A percentile compares a stretch with the other conserved stretches of the same genome.
Conservation (phyloP, 129 eudicot species). For the Escallonia herrerae region DNA sequence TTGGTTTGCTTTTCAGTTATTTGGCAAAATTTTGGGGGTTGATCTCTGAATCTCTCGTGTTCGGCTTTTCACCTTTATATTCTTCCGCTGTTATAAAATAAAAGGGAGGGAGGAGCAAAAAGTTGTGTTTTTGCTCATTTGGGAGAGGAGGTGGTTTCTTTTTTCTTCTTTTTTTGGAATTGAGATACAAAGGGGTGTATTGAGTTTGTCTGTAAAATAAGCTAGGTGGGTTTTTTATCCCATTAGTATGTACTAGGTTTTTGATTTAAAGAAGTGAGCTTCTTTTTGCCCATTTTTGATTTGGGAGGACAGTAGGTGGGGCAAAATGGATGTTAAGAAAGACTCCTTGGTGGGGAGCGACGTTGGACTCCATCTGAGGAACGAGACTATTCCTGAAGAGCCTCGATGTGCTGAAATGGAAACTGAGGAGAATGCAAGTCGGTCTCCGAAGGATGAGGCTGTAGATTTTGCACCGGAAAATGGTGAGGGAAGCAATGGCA, state of each 20-base stretch:
- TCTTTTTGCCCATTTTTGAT: background rate
- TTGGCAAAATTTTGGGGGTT: background rate
- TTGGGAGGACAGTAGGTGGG: background rate
- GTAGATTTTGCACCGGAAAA: conserved; percentile 23
- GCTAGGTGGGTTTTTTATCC: background rate
- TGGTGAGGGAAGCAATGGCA: conserved; percentile 52
- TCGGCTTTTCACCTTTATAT: conserved; percentile 1
- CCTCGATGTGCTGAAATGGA: conserved; percentile 48
- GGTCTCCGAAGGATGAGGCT: conserved; percentile 21
- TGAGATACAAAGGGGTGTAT: background rate
- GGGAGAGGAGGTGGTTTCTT: background rate
- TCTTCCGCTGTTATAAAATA: background rate
- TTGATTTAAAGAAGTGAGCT: background rate
- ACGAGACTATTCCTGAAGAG: conserved; percentile 34
- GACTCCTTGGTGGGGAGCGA: conserved; percentile 34
- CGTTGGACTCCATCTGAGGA: conserved; percentile 25
- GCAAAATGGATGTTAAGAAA: conserved; percentile 44
- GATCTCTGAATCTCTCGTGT: conserved; percentile 1
- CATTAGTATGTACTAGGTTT: background rate
- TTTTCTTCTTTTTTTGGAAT: background rate
- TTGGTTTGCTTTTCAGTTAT: background rate
- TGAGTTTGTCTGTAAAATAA: conserved; percentile 6
- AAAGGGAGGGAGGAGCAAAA: background rate
- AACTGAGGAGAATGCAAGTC: conserved; percentile 29
- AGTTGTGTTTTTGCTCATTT: background rate